Base-by-base conservation (phyloP, 805 yeast genomes). In the Candida arabinofermentans region DNA sequence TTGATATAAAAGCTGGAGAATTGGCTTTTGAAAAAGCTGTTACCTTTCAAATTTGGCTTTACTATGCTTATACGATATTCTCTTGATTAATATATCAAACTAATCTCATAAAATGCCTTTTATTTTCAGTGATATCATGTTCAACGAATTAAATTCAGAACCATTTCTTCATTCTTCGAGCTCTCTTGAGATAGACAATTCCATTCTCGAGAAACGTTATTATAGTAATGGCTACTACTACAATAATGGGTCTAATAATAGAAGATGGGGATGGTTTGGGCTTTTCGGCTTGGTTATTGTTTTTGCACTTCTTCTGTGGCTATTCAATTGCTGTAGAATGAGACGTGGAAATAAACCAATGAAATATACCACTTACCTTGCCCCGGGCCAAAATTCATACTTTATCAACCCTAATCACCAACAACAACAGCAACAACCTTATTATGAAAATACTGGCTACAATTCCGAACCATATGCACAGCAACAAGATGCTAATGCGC, bases 311-410 rank as follows among this genome's bases (percentile, higher is more conserved):
- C 5, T 36, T n/a, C 10, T 31, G 9, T 39, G 27, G 26, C 24
- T 40, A 24, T 16, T 21, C 30, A 37, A 29, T 14, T 29, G 32
- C 9, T 10, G 7, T 2, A 39, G 40, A 36, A 29, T 43, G 34
- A 30, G 34, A 27, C 39, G 38, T 24, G 42, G 42, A 2, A 5
- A 19, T 13, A 43, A 26, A 32, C 42, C 46, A 8, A 17, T 39
- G 27, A 31, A 14, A 26, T 36, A 35, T 17, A 33, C 39, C 2
- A 32, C 37, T 6, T 36, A 31, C 23, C 4, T 39, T 13, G 46
- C 32, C 17, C 46, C 34, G n/a, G 21, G 39, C n/a, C 29, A 31
- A 22, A 21, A 22, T 14, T 16, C 34, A 22, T 8, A 22, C 24
- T n/a, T 23, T 21, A 5, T 18, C 21, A 21, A 26, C 24, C 7